Conservation (phyloP, 257 asterid genomes). For the Ilex aquifolium region DNA sequence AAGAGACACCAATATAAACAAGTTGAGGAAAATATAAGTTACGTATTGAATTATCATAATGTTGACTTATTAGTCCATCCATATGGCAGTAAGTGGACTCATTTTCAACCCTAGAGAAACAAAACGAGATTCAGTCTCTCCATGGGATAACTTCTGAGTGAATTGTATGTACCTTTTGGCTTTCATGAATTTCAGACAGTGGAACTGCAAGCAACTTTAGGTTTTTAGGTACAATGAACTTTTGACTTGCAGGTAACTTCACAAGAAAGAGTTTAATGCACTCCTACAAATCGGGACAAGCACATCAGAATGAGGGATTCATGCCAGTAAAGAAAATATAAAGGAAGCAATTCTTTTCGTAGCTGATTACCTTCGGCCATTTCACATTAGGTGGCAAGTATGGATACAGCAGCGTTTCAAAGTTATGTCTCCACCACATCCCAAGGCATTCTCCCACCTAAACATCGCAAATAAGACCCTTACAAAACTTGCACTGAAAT, state of each 20-base stretch:
- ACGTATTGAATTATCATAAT: no score
- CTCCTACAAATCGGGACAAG: conserved; percentile 46
- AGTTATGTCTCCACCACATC: conserved; percentile 83
- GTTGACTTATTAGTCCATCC: no score
- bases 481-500: not conserved
- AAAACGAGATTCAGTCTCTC: not conserved
- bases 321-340: conserved; percentile 1
- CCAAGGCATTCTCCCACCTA: conserved; percentile 91
- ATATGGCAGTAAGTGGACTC: not conserved
- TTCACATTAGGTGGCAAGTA: conserved; percentile 53
- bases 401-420: conserved; percentile 55
- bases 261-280: conserved; percentile 81
- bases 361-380: conserved; percentile 58
- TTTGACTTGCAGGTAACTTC: conserved; percentile 71
- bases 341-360: not conserved
- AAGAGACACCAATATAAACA: not conserved
- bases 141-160: not conserved
- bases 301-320: conserved; percentile 10
- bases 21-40: no score
- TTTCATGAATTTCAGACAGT: conserved; percentile 57
- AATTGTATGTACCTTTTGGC: conserved; percentile 40
- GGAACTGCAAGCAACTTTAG: conserved; percentile 76
- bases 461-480: conserved; percentile 11
- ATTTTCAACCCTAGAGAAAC: not conserved
- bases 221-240: conserved; percentile 67